Percentiles rank a stretch among this genome's conserved stretches.
These are phyloP conservation scores for Fusarium sp. DNA, from an alignment of 2,329 filamentous ascomycete species.

Conservation along the genomic window DNA sequence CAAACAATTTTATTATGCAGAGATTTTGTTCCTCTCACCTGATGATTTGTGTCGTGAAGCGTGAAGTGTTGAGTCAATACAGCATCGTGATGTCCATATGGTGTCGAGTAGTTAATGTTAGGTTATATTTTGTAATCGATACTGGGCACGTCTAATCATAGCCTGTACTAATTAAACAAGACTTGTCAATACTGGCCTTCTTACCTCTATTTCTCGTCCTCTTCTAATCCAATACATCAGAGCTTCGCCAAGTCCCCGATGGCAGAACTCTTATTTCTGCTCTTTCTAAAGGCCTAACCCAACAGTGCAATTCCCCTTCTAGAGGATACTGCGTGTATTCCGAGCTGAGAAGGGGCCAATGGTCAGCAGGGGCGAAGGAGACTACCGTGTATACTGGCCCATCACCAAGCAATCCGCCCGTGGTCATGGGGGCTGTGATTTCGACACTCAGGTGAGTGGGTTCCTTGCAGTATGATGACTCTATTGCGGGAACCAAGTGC, in stretches of 20 bases:
- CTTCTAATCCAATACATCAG: not conserved
- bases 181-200: too few species aligned
- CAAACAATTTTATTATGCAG: constrained; percentile 7
- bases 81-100: too few species aligned
- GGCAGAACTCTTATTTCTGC: not conserved
- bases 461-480: not conserved
- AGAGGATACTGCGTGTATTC: not conserved
- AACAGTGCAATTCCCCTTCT: not conserved
- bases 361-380: not conserved
- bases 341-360: accelerated
- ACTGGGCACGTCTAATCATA: too few species aligned
- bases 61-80: not conserved
- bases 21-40: not conserved
- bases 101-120: too few species aligned
- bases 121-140: too few species aligned
- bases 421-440: too few species aligned
- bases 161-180: too few species aligned
- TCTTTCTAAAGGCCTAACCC: not conserved
- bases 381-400: not conserved
- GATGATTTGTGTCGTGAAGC: not conserved
- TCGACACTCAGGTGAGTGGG: not conserved
- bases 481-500: too few species aligned
- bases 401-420: too few species aligned
- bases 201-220: too few species aligned
- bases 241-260: not conserved